Evolutionary conservation across 2,329 filamentous ascomycete species (phyloP).

Genomic region (Sarocladium oryzae): DNA sequence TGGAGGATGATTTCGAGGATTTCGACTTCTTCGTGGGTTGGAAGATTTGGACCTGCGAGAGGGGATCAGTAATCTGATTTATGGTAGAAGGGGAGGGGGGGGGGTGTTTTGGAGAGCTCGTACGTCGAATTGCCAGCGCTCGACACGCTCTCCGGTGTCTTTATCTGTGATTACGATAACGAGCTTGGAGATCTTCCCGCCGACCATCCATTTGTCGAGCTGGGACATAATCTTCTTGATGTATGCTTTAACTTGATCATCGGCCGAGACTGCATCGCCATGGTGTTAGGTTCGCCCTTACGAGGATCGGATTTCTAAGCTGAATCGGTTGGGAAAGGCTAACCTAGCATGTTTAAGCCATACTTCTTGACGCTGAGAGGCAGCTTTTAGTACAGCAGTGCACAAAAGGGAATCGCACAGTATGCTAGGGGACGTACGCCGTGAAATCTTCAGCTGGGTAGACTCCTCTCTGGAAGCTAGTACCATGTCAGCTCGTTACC

Average conservation of each 20-base stretch:
- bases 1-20: conserved; percentile 43
- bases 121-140: conserved; percentile 98
- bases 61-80: too few relatives aligned
- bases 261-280: conserved; percentile 63
- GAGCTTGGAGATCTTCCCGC: conserved; percentile 93
- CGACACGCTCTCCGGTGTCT: conserved; percentile 91
- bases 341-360: conserved; percentile 92
- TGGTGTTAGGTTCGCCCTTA: neutral
- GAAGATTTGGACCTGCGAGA: conserved; percentile 32
- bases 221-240: conserved; percentile 99
- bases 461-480: conserved; percentile 75
- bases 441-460: conserved; percentile 96
- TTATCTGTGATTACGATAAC: conserved; percentile 96
- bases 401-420: neutral
- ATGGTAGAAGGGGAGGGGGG: neutral
- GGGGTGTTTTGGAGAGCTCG: conserved; percentile 14
- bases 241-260: conserved; percentile 98
- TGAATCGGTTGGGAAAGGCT: neutral
- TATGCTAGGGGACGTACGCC: conserved; percentile 49
- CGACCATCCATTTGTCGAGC: conserved; percentile 95
- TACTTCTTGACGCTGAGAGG: conserved; percentile 79
- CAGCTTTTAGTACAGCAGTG: neutral
- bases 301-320: conserved; percentile 1
- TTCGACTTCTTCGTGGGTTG: conserved; percentile 29
- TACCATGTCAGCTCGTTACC: neutral